Base-by-base conservation (phyloP, 306 rosid species). In the Rosa rugosa region DNA sequence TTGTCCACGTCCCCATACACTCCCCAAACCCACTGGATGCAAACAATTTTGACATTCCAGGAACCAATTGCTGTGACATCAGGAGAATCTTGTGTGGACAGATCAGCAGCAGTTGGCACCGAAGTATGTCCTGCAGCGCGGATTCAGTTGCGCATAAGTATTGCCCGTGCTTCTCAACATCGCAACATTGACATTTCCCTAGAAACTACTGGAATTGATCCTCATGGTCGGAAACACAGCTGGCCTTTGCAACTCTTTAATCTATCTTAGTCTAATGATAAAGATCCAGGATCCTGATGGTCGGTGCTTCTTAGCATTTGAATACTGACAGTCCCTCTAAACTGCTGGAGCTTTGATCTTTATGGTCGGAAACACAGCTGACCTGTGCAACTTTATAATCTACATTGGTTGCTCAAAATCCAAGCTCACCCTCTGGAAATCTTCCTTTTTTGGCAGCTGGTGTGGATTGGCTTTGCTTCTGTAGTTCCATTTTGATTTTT, bases 121-220 rank as follows among this genome's bases (percentile, higher is more conserved):
- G 85, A 87, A 8, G 78, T 41, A 57, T 83, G 76, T 44, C 99
- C 97, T 40, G 96, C 96, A 41, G 77, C 17, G 1, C 88, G 80
- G 79, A 86, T 93, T 76, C 90, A 84, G 86, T 60, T 93, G 87
- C 91, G 96, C 6, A 71, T 95, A 40, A 95, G 97, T 91, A 91
- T 95, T 75, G 99, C 75, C 8, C 96, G 96, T 17, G 91, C 98
- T 9, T 75, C 87, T 0, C 91, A 91, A 79, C 99, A 92, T 82
- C 96, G 98, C 71, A 90, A 89, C 87, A 87, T 95, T 50, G 99
- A 95, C 86, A 93, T 95, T 81, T 93, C 99, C 75, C 75, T 95
- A 34, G 99, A 95, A 89, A 86, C 88, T 54, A 27, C 75, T 20
- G 96, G 91, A 27, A 80, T 91, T 69, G 87, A 82, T 27, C n/a